Evolutionary conservation across 495 filamentous ascomycete genomes (phyloP), one percentile per base, ranked within the genome.

Genomic region (Daldinia concentrica): DNA sequence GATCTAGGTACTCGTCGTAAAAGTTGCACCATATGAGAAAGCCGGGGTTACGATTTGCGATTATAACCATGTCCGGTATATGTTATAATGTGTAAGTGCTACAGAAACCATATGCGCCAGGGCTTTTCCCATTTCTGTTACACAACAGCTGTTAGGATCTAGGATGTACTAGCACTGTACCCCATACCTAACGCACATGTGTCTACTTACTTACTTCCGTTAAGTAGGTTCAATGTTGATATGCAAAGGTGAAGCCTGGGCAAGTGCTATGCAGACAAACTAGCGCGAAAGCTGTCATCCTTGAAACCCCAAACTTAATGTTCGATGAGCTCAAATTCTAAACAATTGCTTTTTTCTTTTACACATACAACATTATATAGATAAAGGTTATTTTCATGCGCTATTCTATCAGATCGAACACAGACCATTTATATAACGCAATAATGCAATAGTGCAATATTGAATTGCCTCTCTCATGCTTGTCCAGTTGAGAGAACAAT

Each of bases 231-330:
- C n/a, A n/a, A n/a, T n/a, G n/a, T n/a, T n/a, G n/a, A n/a, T n/a
- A n/a, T 54, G 29, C 29, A 34, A 24, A 52, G 54, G n/a, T 50
- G 8, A 57, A 48, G 30, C 11, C 27, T 9, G 39, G 63, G 54
- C 19, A 58, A 37, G 26, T 56, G 52, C 52, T 54, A 56, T 56
- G 52, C n/a, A 19, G 29, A 56, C 29, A 29, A 58, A 39, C 32
- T 58, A 58, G 34, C 34, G 55, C 22, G 4, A 39, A 58, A 58
- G 55, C 32, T 58, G 55, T 58, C n/a, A 58, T 37, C 55, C 55
- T 58, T 58, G 55, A 58, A 58, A 37, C 8, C 55, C 55, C 17
- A 58, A 58, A 58, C 55, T 58, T 37, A 22, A n/a, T n/a, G n/a
- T n/a, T n/a, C n/a, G n/a, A n/a, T n/a, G n/a, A n/a, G n/a, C n/a